These are phyloP conservation scores for Entomortierella lignicola DNA, from an alignment of 192 early-diverging fungal genomes.

Conservation along the genomic window DNA sequence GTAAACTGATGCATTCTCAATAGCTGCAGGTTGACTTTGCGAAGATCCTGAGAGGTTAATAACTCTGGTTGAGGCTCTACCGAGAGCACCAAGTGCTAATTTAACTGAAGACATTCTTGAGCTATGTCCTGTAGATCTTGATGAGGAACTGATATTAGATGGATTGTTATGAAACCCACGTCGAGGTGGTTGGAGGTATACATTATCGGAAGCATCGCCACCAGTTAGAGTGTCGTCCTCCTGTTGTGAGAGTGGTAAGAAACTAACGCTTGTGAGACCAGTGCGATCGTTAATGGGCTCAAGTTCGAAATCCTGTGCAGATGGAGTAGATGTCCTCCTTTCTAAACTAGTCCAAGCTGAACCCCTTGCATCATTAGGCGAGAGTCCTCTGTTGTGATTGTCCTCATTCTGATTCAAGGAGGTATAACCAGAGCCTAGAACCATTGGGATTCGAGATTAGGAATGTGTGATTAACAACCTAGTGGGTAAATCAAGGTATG, in stretches of 20 bases:
- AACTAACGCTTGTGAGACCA: slow-evolving; percentile 8
- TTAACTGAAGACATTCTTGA: slow-evolving; percentile 27
- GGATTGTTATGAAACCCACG: slow-evolving; percentile 21
- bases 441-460: slow-evolving; percentile 1
- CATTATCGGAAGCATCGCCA: not conserved
- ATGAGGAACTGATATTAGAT: slow-evolving; percentile 23
- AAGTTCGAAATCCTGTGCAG: slow-evolving; percentile 35
- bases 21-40: not conserved
- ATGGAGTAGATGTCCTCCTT: slow-evolving; percentile 27
- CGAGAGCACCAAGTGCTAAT: slow-evolving; percentile 30
- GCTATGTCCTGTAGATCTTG: slow-evolving; percentile 8
- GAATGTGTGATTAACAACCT: too few species aligned
- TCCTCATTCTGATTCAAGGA: slow-evolving; percentile 14
- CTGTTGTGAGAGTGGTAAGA: not conserved
- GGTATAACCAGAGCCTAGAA: slow-evolving; percentile 36
- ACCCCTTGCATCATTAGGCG: not conserved
- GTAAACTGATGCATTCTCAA: not conserved
- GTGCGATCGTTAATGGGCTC: slow-evolving; percentile 38
- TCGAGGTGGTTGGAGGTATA: slow-evolving; percentile 14
- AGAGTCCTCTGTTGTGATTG: slow-evolving; percentile 1
- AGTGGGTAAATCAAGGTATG: too few species aligned
- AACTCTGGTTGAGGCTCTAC: slow-evolving; percentile 46
- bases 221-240: slow-evolving; percentile 15
- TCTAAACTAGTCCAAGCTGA: slow-evolving; percentile 35
- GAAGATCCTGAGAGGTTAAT: slow-evolving; percentile 35